Evolutionary conservation across 106 monocot genomes (phyloP).

Genomic region (Platanthera guangdongensis): DNA sequence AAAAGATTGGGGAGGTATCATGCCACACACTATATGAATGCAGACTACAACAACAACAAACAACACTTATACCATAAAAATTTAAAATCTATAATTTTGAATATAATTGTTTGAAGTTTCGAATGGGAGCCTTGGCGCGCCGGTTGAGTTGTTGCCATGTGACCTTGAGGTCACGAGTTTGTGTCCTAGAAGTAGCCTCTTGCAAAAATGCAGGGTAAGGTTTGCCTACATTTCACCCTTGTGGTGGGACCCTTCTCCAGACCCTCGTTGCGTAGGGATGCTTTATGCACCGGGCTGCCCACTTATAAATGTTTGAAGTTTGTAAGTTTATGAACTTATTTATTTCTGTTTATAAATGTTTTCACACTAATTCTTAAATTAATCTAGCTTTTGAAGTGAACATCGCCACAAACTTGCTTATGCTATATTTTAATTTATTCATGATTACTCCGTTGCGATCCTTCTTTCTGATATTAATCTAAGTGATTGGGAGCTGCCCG

Average conservation of each 20-base stretch:
- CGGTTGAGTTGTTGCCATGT: no score
- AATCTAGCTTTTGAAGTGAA: neutral
- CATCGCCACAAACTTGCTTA: neutral
- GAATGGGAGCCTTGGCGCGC: no score
- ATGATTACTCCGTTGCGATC: neutral
- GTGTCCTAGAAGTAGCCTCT: no score
- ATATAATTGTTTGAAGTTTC: neutral
- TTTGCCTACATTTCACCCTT: no score
- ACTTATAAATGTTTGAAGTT: neutral
- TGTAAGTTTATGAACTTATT: neutral
- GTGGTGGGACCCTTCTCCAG: no score
- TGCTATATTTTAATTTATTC: neutral
- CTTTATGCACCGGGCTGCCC: no score
- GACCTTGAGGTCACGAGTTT: no score
- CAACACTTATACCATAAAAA: neutral
- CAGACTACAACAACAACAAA: no score
- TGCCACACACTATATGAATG: neutral
- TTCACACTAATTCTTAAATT: neutral
- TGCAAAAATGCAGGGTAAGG: no score
- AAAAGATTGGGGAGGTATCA: conserved; percentile 63
- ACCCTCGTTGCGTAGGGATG: no score
- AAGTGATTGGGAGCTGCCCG: no score
- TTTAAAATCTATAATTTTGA: neutral
- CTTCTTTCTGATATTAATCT: neutral
- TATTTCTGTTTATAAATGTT: neutral